These are phyloP conservation scores for Barbatosphaeria neglecta DNA, from an alignment of 495 filamentous ascomycete genomes.

Conservation along the genomic window DNA sequence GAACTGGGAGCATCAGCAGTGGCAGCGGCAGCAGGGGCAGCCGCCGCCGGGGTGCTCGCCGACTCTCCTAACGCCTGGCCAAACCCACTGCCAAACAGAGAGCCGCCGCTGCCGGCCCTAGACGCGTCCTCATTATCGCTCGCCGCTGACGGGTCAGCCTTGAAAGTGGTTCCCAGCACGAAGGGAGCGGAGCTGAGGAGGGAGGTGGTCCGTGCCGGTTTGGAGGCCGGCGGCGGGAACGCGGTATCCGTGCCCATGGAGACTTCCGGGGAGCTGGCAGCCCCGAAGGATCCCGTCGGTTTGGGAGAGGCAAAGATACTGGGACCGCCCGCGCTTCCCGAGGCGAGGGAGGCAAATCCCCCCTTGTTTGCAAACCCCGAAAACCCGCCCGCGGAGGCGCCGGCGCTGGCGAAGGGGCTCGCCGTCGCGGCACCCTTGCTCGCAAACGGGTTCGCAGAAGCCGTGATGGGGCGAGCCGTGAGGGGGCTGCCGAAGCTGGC, in stretches of 20 bases:
- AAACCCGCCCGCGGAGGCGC: constrained; percentile 35
- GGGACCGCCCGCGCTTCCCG: constrained; percentile 16
- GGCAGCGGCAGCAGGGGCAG: too few species aligned
- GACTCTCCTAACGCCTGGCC: constrained; percentile 35
- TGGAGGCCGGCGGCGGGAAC: constrained; percentile 23
- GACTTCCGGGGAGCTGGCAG: constrained; percentile 20
- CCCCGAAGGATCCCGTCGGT: constrained; percentile 24
- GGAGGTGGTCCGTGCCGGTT: constrained; percentile 20
- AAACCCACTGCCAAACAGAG: constrained; percentile 49
- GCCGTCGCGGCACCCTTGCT: constrained; percentile 4
- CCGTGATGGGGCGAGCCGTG: constrained; percentile 1
- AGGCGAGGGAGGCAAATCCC: constrained; percentile 40
- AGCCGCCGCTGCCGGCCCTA: constrained; percentile 23
- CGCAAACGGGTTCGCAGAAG: constrained; percentile 22
- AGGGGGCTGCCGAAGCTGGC: constrained; percentile 15
- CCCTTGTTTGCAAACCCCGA: constrained; percentile 46
- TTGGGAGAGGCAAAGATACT: constrained; percentile 39
- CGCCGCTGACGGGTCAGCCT: constrained; percentile 50
- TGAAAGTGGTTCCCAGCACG: constrained; percentile 68
- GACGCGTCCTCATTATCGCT: constrained; percentile 48
- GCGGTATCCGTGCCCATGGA: constrained; percentile 29
- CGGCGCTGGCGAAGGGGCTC: not conserved
- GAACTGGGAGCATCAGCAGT: too few species aligned
- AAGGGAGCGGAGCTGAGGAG: constrained; percentile 54
- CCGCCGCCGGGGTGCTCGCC: constrained; percentile 24